These are phyloP conservation scores for Ormosia emarginata DNA, from an alignment of 306 rosid species.

Conservation along the genomic window DNA sequence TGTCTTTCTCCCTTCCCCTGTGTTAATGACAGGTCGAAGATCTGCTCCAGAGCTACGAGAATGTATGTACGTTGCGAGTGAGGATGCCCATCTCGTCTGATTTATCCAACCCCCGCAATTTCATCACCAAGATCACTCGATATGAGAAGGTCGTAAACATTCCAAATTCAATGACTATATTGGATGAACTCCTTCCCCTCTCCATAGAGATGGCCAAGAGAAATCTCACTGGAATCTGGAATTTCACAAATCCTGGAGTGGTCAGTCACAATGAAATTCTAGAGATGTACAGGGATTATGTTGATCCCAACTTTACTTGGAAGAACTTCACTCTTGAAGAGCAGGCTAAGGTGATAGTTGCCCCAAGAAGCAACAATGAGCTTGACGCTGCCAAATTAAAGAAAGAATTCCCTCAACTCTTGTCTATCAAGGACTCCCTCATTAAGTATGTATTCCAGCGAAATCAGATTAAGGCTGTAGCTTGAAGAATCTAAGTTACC, in stretches of 20 bases:
- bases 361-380: conserved; percentile 84
- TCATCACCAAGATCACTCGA: conserved; percentile 77
- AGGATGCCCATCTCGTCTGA: conserved; percentile 92
- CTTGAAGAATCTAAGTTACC: conserved; percentile 25
- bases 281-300: conserved; percentile 65
- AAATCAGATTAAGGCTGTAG: conserved; percentile 42
- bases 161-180: conserved; percentile 84
- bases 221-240: conserved; percentile 80
- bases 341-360: conserved; percentile 89
- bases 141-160: conserved; percentile 84
- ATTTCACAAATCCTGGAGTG: conserved; percentile 90
- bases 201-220: conserved; percentile 90
- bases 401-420: conserved; percentile 68
- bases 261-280: conserved; percentile 92
- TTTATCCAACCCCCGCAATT: conserved; percentile 73
- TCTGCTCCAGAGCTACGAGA: conserved; percentile 74
- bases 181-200: conserved; percentile 86
- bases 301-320: conserved; percentile 69
- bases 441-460: conserved; percentile 74
- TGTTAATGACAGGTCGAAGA: conserved; percentile 61
- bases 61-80: conserved; percentile 81
- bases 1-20: too few species aligned
- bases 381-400: conserved; percentile 66
- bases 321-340: conserved; percentile 82
- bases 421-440: conserved; percentile 84